Percentiles rank a stretch among this genome's conserved stretches.
Conservation (phyloP, 345 rosid species). For the Sonneratia caseolaris region DNA sequence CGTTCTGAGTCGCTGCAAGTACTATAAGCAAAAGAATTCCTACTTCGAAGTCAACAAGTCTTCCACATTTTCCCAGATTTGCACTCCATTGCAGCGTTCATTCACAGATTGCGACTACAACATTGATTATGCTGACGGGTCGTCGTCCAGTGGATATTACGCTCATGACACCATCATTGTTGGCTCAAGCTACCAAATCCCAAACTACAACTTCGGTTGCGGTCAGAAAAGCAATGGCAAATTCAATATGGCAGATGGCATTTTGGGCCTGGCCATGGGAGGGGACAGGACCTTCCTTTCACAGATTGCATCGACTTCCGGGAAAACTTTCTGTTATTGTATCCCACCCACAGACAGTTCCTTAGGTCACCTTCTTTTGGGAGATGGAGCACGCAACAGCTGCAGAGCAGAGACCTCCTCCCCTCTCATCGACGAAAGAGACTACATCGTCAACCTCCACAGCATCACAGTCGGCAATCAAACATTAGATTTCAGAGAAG, state of each 20-base stretch:
- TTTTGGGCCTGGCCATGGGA: not conserved
- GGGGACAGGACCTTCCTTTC: not conserved
- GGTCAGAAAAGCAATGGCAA: not conserved
- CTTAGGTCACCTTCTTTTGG: not conserved
- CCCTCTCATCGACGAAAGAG: not conserved
- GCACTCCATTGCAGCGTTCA: too few relatives aligned
- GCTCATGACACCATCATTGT: too few relatives aligned
- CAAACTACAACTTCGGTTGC: not conserved
- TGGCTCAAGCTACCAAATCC: not conserved
- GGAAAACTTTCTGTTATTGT: not conserved
- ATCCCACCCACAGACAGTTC: not conserved
- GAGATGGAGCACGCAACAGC: not conserved
- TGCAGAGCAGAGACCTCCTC: not conserved
- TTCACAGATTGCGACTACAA: too few relatives aligned
- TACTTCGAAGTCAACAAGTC: too few relatives aligned
- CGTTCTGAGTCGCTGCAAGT: too few relatives aligned
- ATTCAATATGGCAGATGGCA: not conserved
- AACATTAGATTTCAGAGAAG: not conserved
- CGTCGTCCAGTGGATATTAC: too few relatives aligned
- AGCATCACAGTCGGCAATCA: not conserved
- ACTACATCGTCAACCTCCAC: not conserved
- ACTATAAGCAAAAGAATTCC: not conserved
- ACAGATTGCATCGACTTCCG: not conserved
- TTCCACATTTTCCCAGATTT: too few relatives aligned
- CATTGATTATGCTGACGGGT: too few relatives aligned